A percentile compares a stretch with the other conserved stretches of the same genome.
Evolutionary conservation across 768 basidiomycete species (phyloP).

Genomic region (Rhodosporidiobolus sp.): DNA sequence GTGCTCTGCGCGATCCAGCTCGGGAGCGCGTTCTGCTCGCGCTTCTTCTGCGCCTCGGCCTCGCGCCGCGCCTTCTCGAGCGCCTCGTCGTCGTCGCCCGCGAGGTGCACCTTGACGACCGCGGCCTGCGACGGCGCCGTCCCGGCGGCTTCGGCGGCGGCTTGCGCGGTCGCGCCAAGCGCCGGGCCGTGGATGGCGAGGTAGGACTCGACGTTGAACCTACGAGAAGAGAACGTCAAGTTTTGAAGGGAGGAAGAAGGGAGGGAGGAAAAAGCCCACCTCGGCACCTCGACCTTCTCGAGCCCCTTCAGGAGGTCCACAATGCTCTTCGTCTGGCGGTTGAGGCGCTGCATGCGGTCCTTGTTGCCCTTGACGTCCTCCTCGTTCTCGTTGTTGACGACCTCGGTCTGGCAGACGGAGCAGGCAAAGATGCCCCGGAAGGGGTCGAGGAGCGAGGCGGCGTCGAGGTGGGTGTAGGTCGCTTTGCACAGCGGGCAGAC

Average conservation of each 20-base stretch:
- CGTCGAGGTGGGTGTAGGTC: conserved; percentile 80
- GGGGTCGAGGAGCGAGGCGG: conserved; percentile 76
- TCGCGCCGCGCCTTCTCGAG: conserved; percentile 69
- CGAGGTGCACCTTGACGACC: conserved; percentile 71
- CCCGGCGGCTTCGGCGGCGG: conserved; percentile 46
- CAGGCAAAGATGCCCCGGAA: conserved; percentile 67
- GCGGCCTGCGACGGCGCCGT: conserved; percentile 59
- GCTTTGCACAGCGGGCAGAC: conserved; percentile 84
- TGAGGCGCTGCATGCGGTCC: conserved; percentile 94
- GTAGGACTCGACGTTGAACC: conserved; percentile 50
- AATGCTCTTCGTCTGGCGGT: conserved; percentile 81
- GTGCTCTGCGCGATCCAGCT: conserved; percentile 96
- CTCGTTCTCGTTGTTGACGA: conserved; percentile 86
- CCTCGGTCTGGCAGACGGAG: conserved; percentile 76
- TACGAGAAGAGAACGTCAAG: neutral
- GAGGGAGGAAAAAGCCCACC: conserved; percentile 55
- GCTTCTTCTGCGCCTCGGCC: conserved; percentile 74
- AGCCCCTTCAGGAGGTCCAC: conserved; percentile 83
- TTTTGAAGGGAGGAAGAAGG: neutral
- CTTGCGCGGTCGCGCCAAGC: conserved; percentile 71
- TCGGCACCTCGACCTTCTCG: conserved; percentile 79
- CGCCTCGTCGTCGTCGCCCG: conserved; percentile 81
- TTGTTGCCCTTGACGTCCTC: conserved; percentile 79
- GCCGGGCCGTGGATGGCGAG: conserved; percentile 56
- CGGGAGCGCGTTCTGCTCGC: conserved; percentile 85